Percentiles rank a stretch among this genome's conserved stretches.
Conservation (phyloP, 169 alveolate genomes). For the Plasmodium fragile region DNA sequence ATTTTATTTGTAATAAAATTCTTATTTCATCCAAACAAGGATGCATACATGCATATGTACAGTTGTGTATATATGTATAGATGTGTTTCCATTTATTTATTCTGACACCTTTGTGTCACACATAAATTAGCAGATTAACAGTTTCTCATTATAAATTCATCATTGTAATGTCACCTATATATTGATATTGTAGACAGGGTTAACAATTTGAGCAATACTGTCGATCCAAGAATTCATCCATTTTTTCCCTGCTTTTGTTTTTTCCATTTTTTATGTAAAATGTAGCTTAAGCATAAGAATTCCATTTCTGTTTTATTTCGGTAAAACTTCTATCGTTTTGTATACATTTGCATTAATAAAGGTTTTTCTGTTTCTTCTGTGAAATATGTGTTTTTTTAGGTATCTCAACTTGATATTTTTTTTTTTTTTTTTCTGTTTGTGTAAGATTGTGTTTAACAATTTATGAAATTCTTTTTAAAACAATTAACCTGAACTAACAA, state of each 20-base stretch:
- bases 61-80: not conserved
- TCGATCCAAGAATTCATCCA: not conserved
- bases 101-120: not conserved
- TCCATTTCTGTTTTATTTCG: not conserved
- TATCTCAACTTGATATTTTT: not conserved
- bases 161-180: not conserved
- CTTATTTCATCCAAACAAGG: not conserved
- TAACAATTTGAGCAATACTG: not conserved
- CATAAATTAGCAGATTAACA: not conserved
- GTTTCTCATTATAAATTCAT: not conserved
- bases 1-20: not conserved
- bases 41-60: not conserved
- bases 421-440: not conserved
- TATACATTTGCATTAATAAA: not conserved
- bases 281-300: not conserved
- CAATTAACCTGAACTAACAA: not conserved
- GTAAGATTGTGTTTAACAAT: not conserved
- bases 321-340: not conserved
- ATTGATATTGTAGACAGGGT: not conserved
- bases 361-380: not conserved
- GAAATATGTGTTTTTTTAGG: too few species aligned
- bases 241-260: not conserved
- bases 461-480: not conserved
- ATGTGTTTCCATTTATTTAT: not conserved
- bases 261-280: conserved; percentile 8